Percentiles rank a stretch among this genome's conserved stretches.
phyloP scores from a whole-genome alignment of 225 moss, liverwort and hornwort genomes.

The Rhytidiadelphus loreus region DNA sequence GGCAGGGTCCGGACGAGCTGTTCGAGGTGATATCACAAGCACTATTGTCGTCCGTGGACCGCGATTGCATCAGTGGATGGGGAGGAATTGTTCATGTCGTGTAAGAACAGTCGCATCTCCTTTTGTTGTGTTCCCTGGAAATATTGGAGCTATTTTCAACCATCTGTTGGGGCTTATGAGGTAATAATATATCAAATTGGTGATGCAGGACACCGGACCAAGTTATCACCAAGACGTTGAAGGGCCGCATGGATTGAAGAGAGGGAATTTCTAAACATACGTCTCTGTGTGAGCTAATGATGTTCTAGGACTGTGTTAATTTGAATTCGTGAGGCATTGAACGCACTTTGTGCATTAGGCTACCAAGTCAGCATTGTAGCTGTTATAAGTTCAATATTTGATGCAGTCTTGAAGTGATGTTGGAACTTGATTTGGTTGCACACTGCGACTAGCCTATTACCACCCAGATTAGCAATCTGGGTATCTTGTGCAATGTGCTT shows the following conservation, averaged over 20 bases:
- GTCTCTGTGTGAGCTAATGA: not conserved
- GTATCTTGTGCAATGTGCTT: not conserved
- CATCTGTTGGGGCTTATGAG: not conserved
- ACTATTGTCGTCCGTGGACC: slow-evolving; percentile 77
- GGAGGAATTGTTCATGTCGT: slow-evolving; percentile 90
- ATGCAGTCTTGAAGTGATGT: not conserved
- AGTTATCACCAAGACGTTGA: slow-evolving; percentile 48
- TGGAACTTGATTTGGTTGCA: not conserved
- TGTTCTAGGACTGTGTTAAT: not conserved
- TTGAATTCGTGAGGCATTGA: not conserved
- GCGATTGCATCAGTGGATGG: slow-evolving; percentile 99
- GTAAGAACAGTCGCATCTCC: slow-evolving; percentile 28
- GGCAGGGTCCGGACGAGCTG: slow-evolving; percentile 84
- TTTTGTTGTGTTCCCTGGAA: not conserved
- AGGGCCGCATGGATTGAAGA: slow-evolving; percentile 53
- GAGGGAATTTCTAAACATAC: not conserved
- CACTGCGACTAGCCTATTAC: no score
- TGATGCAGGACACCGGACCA: slow-evolving; percentile 35
- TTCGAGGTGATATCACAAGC: slow-evolving; percentile 96
- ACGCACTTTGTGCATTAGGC: not conserved
- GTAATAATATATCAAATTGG: not conserved
- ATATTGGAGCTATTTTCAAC: not conserved
- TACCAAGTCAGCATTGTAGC: not conserved
- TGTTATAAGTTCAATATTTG: not conserved
- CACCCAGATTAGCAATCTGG: not conserved